Evolutionary conservation across 176 grass and related monocot species (phyloP).

Genomic region (Leersia perrieri): DNA sequence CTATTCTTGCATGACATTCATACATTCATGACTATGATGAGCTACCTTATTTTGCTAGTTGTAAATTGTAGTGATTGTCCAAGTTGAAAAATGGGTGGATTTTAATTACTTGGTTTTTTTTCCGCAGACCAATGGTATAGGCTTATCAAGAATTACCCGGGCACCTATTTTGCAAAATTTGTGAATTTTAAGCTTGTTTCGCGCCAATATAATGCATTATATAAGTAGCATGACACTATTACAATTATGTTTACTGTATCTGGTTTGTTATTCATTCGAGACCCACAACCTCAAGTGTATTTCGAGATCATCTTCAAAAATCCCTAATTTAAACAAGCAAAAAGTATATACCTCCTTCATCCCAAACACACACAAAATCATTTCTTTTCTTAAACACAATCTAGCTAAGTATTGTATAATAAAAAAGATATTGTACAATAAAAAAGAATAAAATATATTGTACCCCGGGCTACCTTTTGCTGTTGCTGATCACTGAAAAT

Average conservation of each 20-base stretch:
- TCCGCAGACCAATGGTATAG: too few relatives aligned
- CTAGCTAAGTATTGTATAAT: too few relatives aligned
- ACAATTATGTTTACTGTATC: background rate
- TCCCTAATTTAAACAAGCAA: too few relatives aligned
- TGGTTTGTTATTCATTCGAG: too few relatives aligned
- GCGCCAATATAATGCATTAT: background rate
- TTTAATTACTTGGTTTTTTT: background rate
- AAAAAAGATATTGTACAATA: background rate
- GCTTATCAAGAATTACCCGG: background rate
- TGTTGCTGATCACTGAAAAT: background rate
- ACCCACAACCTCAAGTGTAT: too few relatives aligned
- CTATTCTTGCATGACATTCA: background rate
- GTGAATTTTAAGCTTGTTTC: background rate
- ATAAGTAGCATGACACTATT: background rate
- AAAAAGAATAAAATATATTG: background rate
- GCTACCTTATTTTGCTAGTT: background rate
- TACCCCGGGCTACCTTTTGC: background rate
- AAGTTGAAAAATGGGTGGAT: background rate
- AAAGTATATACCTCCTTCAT: too few relatives aligned
- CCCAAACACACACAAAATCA: too few relatives aligned
- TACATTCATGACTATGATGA: background rate
- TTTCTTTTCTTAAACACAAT: too few relatives aligned
- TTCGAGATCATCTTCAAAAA: too few relatives aligned
- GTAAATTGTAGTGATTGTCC: background rate
- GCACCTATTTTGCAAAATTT: background rate